These are phyloP conservation scores for Penicillium atrosanguineum DNA, from an alignment of 495 filamentous ascomycete genomes.

Conservation along the genomic window DNA sequence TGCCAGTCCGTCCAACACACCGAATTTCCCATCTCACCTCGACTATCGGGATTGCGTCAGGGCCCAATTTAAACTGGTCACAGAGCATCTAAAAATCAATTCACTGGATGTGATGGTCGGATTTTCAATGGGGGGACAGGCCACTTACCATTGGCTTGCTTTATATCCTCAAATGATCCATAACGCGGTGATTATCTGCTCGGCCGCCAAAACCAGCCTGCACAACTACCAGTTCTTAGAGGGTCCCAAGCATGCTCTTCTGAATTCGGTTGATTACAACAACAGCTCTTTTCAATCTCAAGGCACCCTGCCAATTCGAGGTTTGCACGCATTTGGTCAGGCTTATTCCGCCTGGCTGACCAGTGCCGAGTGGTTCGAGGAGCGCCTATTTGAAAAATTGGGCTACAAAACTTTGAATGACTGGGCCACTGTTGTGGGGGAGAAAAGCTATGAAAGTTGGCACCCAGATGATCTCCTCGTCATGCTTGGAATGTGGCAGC, in stretches of 20 bases:
- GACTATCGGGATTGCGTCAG: slow-evolving; percentile 59
- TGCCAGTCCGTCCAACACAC: slow-evolving; percentile 58
- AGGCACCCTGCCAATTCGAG: slow-evolving; percentile 28
- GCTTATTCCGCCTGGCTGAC: slow-evolving; percentile 69
- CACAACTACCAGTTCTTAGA: slow-evolving; percentile 70
- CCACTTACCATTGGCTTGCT: slow-evolving; percentile 61
- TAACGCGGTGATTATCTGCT: slow-evolving; percentile 60
- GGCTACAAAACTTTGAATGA: slow-evolving; percentile 56
- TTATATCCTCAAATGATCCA: slow-evolving; percentile 60
- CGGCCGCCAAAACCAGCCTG: slow-evolving; percentile 58
- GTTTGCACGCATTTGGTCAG: slow-evolving; percentile 60
- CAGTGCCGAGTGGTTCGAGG: slow-evolving; percentile 61
- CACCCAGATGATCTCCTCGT: slow-evolving; percentile 59
- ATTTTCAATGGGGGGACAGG: slow-evolving; percentile 66
- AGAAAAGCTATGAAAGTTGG: slow-evolving; percentile 29
- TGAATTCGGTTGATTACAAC: slow-evolving; percentile 33
- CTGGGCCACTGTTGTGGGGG: slow-evolving; percentile 61
- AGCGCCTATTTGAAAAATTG: slow-evolving; percentile 51
- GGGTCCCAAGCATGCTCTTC: slow-evolving; percentile 58
- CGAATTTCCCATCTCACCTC: slow-evolving; percentile 52
- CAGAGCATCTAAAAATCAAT: slow-evolving; percentile 48
- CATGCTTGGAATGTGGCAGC: slow-evolving; percentile 66
- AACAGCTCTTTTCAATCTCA: slow-evolving; percentile 43
- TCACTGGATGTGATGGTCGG: slow-evolving; percentile 56
- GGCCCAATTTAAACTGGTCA: slow-evolving; percentile 58